Evolutionary conservation across 352 stramenopile species (phyloP).

Genomic region (Phytopythium boreale): DNA sequence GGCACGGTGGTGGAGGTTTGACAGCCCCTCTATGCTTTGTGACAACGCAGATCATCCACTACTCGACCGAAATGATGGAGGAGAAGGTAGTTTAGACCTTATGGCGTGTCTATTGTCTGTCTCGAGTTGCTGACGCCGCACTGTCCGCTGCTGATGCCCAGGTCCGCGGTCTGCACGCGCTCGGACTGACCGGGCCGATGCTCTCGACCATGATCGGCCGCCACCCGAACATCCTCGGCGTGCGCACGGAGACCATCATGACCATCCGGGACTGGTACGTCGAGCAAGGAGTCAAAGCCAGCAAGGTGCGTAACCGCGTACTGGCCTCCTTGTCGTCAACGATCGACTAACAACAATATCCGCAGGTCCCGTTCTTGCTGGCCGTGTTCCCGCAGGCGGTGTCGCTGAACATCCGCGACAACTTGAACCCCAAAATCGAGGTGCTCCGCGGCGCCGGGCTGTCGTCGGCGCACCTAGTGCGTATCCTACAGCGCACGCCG

Average conservation of each 20-base stretch:
- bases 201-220: slow-evolving; percentile 29
- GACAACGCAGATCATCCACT: slow-evolving; percentile 21
- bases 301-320: slow-evolving; percentile 20
- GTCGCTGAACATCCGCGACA: slow-evolving; percentile 28
- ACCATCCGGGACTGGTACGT: slow-evolving; percentile 37
- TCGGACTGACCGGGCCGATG: slow-evolving; percentile 30
- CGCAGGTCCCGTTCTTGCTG: slow-evolving; percentile 55
- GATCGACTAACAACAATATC: slow-evolving; percentile 3
- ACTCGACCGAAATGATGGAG: slow-evolving; percentile 28
- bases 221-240: slow-evolving; percentile 38
- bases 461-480: slow-evolving; percentile 27
- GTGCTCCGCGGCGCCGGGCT: slow-evolving; percentile 33
- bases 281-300: slow-evolving; percentile 22
- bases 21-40: not conserved
- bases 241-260: slow-evolving; percentile 24
- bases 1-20: not conserved
- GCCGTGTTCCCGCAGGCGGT: slow-evolving; percentile 40
- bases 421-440: slow-evolving; percentile 42
- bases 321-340: not conserved
- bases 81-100: slow-evolving; percentile 24
- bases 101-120: not conserved
- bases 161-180: slow-evolving; percentile 27
- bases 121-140: not conserved
- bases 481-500: slow-evolving; percentile 36
- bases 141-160: slow-evolving; percentile 2